A percentile compares a stretch with the other conserved stretches of the same genome.
Evolutionary conservation across 805 yeast species (phyloP).

Genomic region (Pichia cephalocereana): DNA sequence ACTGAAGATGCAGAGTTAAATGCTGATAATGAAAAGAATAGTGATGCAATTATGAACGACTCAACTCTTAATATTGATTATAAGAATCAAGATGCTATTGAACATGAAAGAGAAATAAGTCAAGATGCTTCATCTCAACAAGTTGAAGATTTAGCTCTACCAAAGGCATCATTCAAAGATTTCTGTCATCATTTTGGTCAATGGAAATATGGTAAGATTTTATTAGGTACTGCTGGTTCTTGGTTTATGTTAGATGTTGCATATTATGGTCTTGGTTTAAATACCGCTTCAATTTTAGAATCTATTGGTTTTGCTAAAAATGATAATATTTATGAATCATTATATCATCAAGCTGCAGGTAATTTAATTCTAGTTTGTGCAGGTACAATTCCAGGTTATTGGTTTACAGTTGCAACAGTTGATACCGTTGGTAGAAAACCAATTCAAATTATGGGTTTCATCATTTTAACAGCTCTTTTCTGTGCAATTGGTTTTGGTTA

Average conservation of each 20-base stretch:
- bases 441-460: conserved; percentile 69
- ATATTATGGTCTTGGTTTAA: conserved; percentile 79
- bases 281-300: conserved; percentile 69
- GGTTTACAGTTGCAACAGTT: conserved; percentile 74
- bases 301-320: conserved; percentile 79
- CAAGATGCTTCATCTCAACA: neutral
- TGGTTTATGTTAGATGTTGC: conserved; percentile 92
- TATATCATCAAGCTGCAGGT: conserved; percentile 82
- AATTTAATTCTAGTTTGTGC: conserved; percentile 89
- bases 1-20: conserved; percentile 55
- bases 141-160: conserved; percentile 21
- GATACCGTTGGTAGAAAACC: conserved; percentile 82
- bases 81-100: conserved; percentile 18
- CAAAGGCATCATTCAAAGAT: conserved; percentile 30
- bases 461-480: conserved; percentile 60
- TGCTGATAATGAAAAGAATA: conserved; percentile 29
- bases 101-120: conserved; percentile 31
- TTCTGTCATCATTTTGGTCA: conserved; percentile 65
- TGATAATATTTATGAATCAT: conserved; percentile 55
- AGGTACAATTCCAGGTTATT: conserved; percentile 92
- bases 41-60: neutral
- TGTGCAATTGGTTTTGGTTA: conserved; percentile 79
- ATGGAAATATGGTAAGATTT: conserved; percentile 81
- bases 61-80: conserved; percentile 27
- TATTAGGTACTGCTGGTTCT: conserved; percentile 82